Evolutionary conservation across 2,329 filamentous ascomycete species (phyloP), one percentile per base, ranked within the genome.

Genomic region (Trichothecium roseum): DNA sequence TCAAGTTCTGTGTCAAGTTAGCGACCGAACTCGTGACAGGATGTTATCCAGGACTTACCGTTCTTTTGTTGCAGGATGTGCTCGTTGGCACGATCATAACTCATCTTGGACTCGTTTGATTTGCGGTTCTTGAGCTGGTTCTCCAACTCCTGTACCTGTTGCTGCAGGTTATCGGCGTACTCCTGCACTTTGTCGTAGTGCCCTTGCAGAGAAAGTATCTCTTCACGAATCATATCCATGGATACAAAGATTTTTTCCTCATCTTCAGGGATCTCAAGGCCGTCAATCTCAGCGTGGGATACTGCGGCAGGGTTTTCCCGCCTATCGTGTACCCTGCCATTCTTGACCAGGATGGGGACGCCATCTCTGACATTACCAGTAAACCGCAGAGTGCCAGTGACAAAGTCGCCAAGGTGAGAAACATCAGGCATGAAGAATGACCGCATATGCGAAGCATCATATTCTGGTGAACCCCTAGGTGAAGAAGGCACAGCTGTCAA

Each of bases 151-250:
- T 66, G 59, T 12, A 74, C 63, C 44, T 74, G 66, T 17, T 63
- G 55, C 43, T 73, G 67, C 6, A 74, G 58, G 36, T 62, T 63
- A 43, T 69, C 62, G 8, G 71, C 70, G 46, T 74, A 70, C 34
- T 64, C 63, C 35, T 73, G 66, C 8, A 74, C 61, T 42, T 69
- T 61, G 34, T 72, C 69, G 39, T 74, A 68, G 42, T 74, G 70
- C 28, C 72, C 67, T 39, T 72, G 69, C 28, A 75, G 58, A 39
- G 66, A 66, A 35, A 69, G 52, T 30, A 74, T 70, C 48, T 75
- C 70, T 29, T 72, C 65, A 28, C 69, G 67, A 56, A 75, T 72
- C 66, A 74, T 74, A 66, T 74, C 71, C 61, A 74, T 63, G 8
- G 71, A 75, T 28, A 75, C 70, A 42, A 74, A 73, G 20, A 74